Percentiles rank a stretch among this genome's conserved stretches.
Conservation (phyloP, 257 asterid species). For the Ilex asprella region DNA sequence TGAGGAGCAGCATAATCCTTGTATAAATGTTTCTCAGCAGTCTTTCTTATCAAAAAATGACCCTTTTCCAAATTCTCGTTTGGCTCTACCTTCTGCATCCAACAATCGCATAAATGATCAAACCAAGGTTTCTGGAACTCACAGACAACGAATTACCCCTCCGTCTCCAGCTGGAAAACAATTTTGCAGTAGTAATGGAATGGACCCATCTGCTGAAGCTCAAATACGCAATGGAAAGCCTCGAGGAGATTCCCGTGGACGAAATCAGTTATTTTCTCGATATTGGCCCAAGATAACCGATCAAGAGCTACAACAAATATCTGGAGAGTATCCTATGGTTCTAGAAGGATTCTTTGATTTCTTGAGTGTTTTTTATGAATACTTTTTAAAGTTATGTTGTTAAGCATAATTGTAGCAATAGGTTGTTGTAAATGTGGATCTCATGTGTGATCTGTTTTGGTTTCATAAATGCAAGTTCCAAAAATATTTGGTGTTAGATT, state of each 20-base stretch:
- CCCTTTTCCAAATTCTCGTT: constrained; percentile 32
- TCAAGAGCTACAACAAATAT: constrained; percentile 59
- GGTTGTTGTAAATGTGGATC: no score
- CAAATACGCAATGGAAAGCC: constrained; percentile 41
- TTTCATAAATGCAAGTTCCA: no score
- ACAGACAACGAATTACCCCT: constrained; percentile 22
- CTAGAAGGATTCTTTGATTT: constrained; percentile 9
- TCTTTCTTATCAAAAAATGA: constrained; percentile 28
- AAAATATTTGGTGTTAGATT: no score
- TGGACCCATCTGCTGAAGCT: constrained; percentile 39
- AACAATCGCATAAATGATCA: constrained; percentile 38
- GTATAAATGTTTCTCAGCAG: constrained; percentile 32
- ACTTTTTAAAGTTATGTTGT: no score
- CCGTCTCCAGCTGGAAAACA: constrained; percentile 36
- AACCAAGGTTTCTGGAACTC: constrained; percentile 25
- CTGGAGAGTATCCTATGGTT: constrained; percentile 68
- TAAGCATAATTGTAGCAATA: no score
- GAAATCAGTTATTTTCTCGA: constrained; percentile 60
- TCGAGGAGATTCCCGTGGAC: constrained; percentile 49
- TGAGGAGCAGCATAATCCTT: constrained; percentile 40
- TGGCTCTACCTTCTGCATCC: constrained; percentile 33
- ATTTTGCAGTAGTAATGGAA: constrained; percentile 28
- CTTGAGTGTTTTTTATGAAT: no score
- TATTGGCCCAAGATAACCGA: constrained; percentile 63
- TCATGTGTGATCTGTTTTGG: no score